A percentile compares a stretch with the other conserved stretches of the same genome.
phyloP scores from a whole-genome alignment of 2,329 filamentous ascomycete species.

The Talaromyces marneffei region DNA sequence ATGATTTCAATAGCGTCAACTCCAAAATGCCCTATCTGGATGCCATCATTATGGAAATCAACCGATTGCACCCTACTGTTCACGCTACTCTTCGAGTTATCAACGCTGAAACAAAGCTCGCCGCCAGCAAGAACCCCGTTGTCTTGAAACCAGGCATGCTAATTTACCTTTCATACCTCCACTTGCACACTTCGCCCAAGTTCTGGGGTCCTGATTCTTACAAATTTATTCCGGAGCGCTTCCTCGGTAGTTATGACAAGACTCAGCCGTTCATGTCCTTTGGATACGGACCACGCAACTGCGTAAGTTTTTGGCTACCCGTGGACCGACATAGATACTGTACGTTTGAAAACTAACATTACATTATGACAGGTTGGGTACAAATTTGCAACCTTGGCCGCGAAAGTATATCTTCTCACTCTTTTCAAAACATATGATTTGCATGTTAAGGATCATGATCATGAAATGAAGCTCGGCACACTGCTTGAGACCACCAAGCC shows the following conservation, averaged over 20 bases:
- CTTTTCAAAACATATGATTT: constrained; percentile 6
- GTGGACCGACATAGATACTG: not conserved
- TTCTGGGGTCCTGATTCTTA: constrained; percentile 1
- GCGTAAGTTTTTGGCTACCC: not conserved
- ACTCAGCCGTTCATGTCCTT: constrained; percentile 8
- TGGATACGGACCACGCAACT: constrained; percentile 9
- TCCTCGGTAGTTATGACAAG: constrained; percentile 5
- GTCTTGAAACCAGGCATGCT: constrained; percentile 5
- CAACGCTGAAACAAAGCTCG: constrained; percentile 3
- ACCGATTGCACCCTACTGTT: constrained; percentile 1
- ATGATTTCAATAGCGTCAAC: constrained; percentile 2
- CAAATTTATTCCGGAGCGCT: constrained; percentile 5
- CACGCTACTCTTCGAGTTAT: constrained; percentile 8
- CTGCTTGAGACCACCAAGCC: constrained; percentile 6
- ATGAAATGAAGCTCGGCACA: constrained; percentile 10
- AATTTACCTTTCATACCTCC: constrained; percentile 9
- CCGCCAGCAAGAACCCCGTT: constrained; percentile 2
- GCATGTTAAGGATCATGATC: constrained; percentile 6
- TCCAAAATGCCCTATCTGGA: constrained; percentile 9
- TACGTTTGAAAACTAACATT: not conserved
- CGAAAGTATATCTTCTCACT: constrained; percentile 1
- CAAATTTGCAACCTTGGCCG: constrained; percentile 8
- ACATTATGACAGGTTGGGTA: constrained; percentile 2
- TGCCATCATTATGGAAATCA: constrained; percentile 8
- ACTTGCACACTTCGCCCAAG: constrained; percentile 1